Evolutionary conservation across 805 yeast species (phyloP).

Genomic region (Ogataea populi-albae): DNA sequence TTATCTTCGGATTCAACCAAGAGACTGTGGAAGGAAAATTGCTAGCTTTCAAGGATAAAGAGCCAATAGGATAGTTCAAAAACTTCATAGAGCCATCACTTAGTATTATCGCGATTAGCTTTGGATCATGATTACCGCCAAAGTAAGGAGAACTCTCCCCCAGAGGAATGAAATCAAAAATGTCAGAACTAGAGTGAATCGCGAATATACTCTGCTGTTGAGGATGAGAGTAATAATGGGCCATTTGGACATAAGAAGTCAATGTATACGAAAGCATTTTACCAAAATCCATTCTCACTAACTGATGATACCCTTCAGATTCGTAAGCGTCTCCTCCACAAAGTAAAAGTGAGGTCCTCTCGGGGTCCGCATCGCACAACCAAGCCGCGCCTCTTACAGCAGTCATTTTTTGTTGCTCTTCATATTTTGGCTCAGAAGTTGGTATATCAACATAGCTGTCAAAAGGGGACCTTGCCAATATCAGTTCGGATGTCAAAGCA

Average conservation of each 20-base stretch:
- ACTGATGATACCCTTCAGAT: slow-evolving; percentile 39
- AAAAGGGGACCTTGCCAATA: slow-evolving; percentile 70
- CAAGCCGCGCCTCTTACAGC: slow-evolving; percentile 60
- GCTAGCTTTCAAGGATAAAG: slow-evolving; percentile 47
- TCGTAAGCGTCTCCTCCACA: slow-evolving; percentile 61
- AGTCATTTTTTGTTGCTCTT: slow-evolving; percentile 29
- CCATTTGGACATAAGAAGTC: slow-evolving; percentile 83
- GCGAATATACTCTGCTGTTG: slow-evolving; percentile 56
- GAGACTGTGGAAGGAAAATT: slow-evolving; percentile 79
- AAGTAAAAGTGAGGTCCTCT: slow-evolving; percentile 68
- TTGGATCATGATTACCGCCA: slow-evolving; percentile 76
- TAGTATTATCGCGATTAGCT: slow-evolving; percentile 53
- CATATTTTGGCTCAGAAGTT: slow-evolving; percentile 23
- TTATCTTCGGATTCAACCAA: slow-evolving; percentile 72
- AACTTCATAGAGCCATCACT: slow-evolving; percentile 66
- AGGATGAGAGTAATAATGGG: slow-evolving; percentile 65
- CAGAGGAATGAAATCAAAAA: slow-evolving; percentile 50
- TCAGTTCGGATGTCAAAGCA: slow-evolving; percentile 65
- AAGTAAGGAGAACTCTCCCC: slow-evolving; percentile 70
- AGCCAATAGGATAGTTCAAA: slow-evolving; percentile 55
- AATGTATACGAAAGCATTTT: slow-evolving; percentile 73
- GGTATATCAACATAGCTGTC: slow-evolving; percentile 65
- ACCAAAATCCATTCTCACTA: slow-evolving; percentile 72
- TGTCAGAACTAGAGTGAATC: slow-evolving; percentile 43
- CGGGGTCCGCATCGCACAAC: slow-evolving; percentile 80